Conservation (phyloP, 495 filamentous ascomycete genomes). For the Penicillium psychrofluorescens region DNA sequence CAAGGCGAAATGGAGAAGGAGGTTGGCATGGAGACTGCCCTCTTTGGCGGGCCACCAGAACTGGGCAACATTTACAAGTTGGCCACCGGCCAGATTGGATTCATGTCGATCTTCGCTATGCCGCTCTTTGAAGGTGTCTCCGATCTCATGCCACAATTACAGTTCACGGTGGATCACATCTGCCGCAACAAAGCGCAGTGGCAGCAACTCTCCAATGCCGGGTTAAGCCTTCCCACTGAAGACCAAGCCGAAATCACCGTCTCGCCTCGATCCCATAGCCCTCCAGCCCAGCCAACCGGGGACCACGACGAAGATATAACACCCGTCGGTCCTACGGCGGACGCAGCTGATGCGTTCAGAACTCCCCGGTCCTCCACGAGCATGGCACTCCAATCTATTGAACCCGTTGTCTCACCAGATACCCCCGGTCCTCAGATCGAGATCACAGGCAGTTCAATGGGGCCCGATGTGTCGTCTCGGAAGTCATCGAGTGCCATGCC, state of each 20-base stretch:
- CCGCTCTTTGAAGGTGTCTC: constrained; percentile 83
- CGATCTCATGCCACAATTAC: constrained; percentile 75
- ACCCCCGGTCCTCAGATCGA: constrained; percentile 36
- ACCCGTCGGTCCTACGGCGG: background rate
- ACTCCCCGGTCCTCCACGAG: constrained; percentile 15
- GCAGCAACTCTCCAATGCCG: constrained; percentile 55
- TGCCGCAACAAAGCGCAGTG: constrained; percentile 66
- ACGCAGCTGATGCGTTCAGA: constrained; percentile 7
- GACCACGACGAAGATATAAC: constrained; percentile 1
- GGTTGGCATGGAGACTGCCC: constrained; percentile 74
- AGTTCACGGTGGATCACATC: constrained; percentile 76
- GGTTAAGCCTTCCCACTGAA: constrained; percentile 23
- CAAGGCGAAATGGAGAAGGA: constrained; percentile 89
- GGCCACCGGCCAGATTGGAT: constrained; percentile 81
- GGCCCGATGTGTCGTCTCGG: constrained; percentile 18
- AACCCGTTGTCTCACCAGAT: constrained; percentile 32
- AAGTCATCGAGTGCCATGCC: constrained; percentile 34
- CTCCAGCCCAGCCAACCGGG: constrained; percentile 8
- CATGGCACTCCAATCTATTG: constrained; percentile 14
- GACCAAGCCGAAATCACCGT: constrained; percentile 15
- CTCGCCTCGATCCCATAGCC: constrained; percentile 36
- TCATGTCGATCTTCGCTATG: constrained; percentile 92
- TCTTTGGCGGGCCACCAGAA: constrained; percentile 77
- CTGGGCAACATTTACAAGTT: constrained; percentile 74
- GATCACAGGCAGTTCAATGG: constrained; percentile 23